Base-by-base conservation (phyloP, 345 rosid species). In the Geranium brycei region DNA sequence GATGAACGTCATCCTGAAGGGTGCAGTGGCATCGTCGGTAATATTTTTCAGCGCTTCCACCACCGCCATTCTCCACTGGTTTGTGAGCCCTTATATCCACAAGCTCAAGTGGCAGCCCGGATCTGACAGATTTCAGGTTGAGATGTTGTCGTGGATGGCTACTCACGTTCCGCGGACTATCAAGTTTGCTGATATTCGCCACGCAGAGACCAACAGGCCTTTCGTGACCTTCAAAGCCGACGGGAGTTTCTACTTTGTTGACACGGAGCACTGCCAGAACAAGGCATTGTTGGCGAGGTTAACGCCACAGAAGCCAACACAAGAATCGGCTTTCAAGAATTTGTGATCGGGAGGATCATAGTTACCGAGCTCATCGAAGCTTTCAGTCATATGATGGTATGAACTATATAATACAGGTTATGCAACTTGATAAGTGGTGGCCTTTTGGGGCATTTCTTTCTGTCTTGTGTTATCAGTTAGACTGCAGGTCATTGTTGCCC, bases 61-160 rank as follows among this genome's bases (percentile, higher is more conserved):
- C 1, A 89, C 98, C 1, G 80, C 75, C 35, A 84, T 78, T 4
- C 87, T 89, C 35, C 89, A 92, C 76, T 92, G 98, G 98, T 92
- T 92, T 23, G 96, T 83, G 41, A 92, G 88, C 79, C 96, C 98
- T 0, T 92, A 89, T 53, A 64, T 92, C 31, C 98, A 92, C 88
- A 92, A 82, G 80, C 81, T 92, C 47, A 87, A 79, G 65, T 87
- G 96, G 98, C 80, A 86, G 74, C 98, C 98, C 0, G 98, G 96
- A 61, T 78, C 98, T 4, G 93, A 87, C 78, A 84, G 82, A 59
- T 85, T 89, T 18, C 89, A 89, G 78, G 96, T 87, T 6, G 98
- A 92, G 82, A 89, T 84, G 93, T 63, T 92, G 96, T 79, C 98
- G 0, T 92, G 98, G 98, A 64, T 92, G 57, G 98, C 82, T 0